Evolutionary conservation across 805 yeast species (phyloP).

Genomic region (Nakazawaea wickerhamii): DNA sequence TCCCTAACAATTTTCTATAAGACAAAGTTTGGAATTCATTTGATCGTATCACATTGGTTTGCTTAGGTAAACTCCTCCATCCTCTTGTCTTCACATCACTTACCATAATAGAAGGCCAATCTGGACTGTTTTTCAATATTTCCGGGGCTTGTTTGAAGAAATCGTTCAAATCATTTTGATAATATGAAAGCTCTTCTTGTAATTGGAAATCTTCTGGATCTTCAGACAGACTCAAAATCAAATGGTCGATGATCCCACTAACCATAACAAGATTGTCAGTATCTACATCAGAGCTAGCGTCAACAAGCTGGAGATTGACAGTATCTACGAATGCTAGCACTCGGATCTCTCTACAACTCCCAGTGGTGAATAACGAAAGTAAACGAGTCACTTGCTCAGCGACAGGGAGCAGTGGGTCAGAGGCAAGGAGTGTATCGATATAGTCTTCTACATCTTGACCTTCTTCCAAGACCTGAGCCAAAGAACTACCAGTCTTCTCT

Average conservation of each 20-base stretch:
- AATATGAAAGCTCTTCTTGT: slow-evolving; percentile 17
- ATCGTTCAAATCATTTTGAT: slow-evolving; percentile 18
- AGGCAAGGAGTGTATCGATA: slow-evolving; percentile 8
- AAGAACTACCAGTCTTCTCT: slow-evolving; percentile 7
- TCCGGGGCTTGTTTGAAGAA: slow-evolving; percentile 15
- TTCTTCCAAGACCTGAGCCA: slow-evolving; percentile 13
- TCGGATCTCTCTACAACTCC: slow-evolving; percentile 58
- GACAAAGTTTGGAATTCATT: slow-evolving; percentile 58
- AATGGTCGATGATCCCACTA: slow-evolving; percentile 61
- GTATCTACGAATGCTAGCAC: slow-evolving; percentile 47
- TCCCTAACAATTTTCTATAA: slow-evolving; percentile 45
- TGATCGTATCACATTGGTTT: slow-evolving; percentile 40
- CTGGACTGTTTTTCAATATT: not conserved
- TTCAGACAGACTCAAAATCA: slow-evolving; percentile 24
- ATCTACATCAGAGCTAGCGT: slow-evolving; percentile 12
- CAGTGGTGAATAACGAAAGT: slow-evolving; percentile 34
- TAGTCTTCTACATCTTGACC: slow-evolving; percentile 6
- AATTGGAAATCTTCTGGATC: slow-evolving; percentile 16
- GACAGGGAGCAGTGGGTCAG: not conserved
- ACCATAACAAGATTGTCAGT: slow-evolving; percentile 35
- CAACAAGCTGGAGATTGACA: slow-evolving; percentile 14
- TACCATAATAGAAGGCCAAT: slow-evolving; percentile 25
- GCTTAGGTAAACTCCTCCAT: slow-evolving; percentile 38
- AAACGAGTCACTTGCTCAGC: slow-evolving; percentile 31
- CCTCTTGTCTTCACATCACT: slow-evolving; percentile 63